Evolutionary conservation across 768 basidiomycete genomes (phyloP), one percentile per base, ranked within the genome.

Genomic region (Boletus barrowsii): DNA sequence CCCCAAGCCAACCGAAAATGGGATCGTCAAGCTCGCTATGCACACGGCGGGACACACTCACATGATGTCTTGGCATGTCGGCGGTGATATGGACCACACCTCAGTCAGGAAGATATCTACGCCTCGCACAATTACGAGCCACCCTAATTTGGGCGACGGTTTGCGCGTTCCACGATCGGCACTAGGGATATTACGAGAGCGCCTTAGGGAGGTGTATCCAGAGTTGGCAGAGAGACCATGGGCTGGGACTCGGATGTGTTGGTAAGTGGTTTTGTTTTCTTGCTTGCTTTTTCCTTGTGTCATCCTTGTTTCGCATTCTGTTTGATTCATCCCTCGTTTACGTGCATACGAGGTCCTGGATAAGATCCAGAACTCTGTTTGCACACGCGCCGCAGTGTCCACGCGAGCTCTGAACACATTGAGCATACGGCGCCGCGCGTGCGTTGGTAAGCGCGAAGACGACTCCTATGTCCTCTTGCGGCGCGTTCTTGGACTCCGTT

Each of bases 191-290:
- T 64, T 96, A 50, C 76, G 90, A 39, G 68, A 67, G 3, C 69
- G 75, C 10, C 69, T 96, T 11, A 66, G 71, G 18, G 65, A 71
- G 32, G 73, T 93, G 24, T 94, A 88, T 71, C 96, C 95, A 24
- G 83, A 83, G 47, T 77, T 98, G 42, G 88, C 83, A 6, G 72
- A 82, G 59, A 88, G 84, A 68, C 80, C 88, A 0, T 89, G 93
- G 64, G 66, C 72, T 30, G 75, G 75, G 8, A 95, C 93, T 11
- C 74, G 95, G 55, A 69, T 98, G 58, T 98, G 95, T 73, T 98
- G 95, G 95, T 91, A 65, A 67, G 82, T 68, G 10, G 11, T 10
- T 36, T 53, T 14, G 14, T 32, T 48, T 30, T 29, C 11, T 32
- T 22, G 15, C 14, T 36, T 5, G 3, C 2, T 13, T 26, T 30